These are phyloP conservation scores for Isabelozyma pseudorhagii DNA, from an alignment of 805 yeast species.

Conservation along the genomic window DNA sequence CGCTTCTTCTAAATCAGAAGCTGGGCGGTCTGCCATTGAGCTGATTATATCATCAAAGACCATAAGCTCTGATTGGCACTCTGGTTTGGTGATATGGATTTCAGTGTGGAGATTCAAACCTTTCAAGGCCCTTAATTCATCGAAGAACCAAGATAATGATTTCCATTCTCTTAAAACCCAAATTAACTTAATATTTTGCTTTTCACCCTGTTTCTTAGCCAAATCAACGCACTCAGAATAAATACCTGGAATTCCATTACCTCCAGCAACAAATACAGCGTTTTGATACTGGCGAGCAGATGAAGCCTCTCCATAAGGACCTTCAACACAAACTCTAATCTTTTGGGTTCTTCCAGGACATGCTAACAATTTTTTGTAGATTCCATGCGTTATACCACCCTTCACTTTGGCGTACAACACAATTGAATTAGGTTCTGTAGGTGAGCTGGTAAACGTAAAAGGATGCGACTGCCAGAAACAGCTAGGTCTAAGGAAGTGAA, in stretches of 20 bases:
- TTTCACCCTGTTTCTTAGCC: constrained; percentile 10
- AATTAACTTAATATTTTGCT: constrained; percentile 21
- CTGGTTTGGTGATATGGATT: constrained; percentile 40
- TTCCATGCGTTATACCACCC: constrained; percentile 38
- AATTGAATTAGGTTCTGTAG: background rate
- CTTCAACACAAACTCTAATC: constrained; percentile 33
- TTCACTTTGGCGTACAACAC: constrained; percentile 16
- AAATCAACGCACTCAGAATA: constrained; percentile 29
- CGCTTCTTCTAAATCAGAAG: background rate
- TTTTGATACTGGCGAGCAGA: constrained; percentile 13
- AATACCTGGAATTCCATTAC: constrained; percentile 41
- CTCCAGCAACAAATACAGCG: constrained; percentile 31
- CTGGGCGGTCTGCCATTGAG: background rate
- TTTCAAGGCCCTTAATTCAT: constrained; percentile 31
- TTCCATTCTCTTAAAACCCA: constrained; percentile 41
- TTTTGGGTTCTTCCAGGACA: constrained; percentile 28
- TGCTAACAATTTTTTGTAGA: constrained; percentile 26
- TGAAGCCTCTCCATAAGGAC: constrained; percentile 34
- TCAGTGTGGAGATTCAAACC: constrained; percentile 31
- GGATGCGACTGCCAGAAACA: constrained; percentile 38
- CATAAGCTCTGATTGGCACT: background rate
- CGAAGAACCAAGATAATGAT: constrained; percentile 37
- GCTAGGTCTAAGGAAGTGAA: constrained; percentile 26
- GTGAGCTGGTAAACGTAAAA: constrained; percentile 14
- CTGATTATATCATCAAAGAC: background rate